Percentiles rank a stretch among this genome's conserved stretches.
These are phyloP conservation scores for Botrytis galanthina DNA, from an alignment of 2,329 filamentous ascomycete species.

Conservation along the genomic window DNA sequence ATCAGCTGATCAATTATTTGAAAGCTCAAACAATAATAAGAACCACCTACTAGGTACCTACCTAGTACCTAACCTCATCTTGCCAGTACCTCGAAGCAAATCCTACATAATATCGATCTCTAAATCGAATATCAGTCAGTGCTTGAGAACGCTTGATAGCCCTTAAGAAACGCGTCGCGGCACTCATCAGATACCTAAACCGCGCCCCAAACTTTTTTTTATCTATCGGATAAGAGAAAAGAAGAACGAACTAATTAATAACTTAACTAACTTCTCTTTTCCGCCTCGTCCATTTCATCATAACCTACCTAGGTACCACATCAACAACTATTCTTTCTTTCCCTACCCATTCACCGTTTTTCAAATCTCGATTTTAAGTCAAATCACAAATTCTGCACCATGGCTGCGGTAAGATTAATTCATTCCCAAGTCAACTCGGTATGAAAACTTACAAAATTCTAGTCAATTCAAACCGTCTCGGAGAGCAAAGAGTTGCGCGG, in stretches of 20 bases:
- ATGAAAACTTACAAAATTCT: not conserved
- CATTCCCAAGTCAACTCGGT: not conserved
- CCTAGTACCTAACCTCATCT: too few species aligned
- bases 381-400: not conserved
- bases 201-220: not conserved
- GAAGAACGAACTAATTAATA: not conserved
- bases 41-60: too few species aligned
- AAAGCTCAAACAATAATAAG: not conserved
- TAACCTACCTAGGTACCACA: not conserved
- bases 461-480: slow-evolving; percentile 78
- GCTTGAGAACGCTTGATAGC: not conserved
- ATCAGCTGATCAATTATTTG: not conserved
- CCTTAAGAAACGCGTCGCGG: not conserved
- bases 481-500: slow-evolving; percentile 95
- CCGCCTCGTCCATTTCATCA: not conserved
- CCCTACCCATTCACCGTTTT: not conserved
- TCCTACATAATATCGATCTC: not conserved
- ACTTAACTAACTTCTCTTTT: not conserved
- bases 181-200: not conserved
- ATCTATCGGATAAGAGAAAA: not conserved
- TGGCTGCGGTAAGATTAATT: slow-evolving; percentile 16
- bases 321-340: not conserved
- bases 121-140: not conserved
- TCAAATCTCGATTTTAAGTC: not conserved
- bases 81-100: not conserved